phyloP scores from a whole-genome alignment of 352 stramenopile genomes.

The Thalassiosira hispida region DNA sequence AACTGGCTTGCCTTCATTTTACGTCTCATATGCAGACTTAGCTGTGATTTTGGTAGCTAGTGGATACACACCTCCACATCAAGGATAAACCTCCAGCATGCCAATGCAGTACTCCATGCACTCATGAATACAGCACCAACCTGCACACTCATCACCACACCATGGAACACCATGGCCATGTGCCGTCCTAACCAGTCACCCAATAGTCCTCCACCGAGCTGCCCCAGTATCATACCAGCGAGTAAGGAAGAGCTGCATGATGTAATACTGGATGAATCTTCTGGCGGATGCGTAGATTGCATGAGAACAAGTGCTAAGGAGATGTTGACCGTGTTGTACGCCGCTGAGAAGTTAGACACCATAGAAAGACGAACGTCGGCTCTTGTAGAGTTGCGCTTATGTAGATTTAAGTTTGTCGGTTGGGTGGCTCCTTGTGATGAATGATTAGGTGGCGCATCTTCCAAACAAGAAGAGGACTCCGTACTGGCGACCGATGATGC shows the following conservation, averaged over 20 bases:
- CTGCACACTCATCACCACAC: conserved; percentile 62
- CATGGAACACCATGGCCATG: conserved; percentile 61
- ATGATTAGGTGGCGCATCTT: neutral
- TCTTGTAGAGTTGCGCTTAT: conserved; percentile 48
- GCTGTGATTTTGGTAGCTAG: no score
- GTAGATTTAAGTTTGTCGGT: neutral
- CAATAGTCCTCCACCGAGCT: conserved; percentile 59
- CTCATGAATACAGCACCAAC: conserved; percentile 53
- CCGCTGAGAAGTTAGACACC: conserved; percentile 82
- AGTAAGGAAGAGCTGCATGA: conserved; percentile 63
- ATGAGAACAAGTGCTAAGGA: conserved; percentile 68
- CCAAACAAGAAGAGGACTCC: neutral
- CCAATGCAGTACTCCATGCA: conserved; percentile 33
- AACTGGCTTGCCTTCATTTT: no score
- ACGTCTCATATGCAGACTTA: no score
- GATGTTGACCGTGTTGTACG: conserved; percentile 84
- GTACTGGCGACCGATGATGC: neutral
- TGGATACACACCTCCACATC: no score
- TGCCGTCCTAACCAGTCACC: conserved; percentile 65
- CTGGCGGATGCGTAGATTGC: conserved; percentile 58
- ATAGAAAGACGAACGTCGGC: conserved; percentile 68
- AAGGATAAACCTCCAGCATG: conserved; percentile 75
- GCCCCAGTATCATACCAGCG: conserved; percentile 72
- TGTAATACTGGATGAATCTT: conserved; percentile 37
- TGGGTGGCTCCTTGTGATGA: neutral